Conservation (phyloP, 176 grass and related monocot genomes). For the Raddia guianensis region DNA sequence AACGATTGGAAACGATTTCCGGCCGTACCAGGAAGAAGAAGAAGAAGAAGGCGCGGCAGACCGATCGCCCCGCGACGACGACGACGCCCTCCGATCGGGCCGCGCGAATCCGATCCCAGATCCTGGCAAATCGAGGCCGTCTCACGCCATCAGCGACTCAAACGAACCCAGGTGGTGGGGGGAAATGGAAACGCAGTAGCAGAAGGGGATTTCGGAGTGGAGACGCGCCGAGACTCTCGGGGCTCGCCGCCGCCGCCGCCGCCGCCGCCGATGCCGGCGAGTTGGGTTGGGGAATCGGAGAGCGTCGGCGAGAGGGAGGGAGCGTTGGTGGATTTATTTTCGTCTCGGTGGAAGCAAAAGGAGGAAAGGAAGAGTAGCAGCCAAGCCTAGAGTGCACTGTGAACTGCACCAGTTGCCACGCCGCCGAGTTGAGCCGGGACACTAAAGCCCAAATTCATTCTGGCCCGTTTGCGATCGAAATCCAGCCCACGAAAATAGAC, state of each 20-base stretch:
- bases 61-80: background rate
- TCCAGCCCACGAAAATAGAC: too few species aligned
- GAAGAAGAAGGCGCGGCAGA: background rate
- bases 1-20: background rate
- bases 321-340: constrained; percentile 26
- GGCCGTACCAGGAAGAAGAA: background rate
- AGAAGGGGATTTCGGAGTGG: background rate
- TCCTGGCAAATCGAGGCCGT: constrained; percentile 8
- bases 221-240: background rate
- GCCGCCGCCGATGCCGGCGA: background rate
- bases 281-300: constrained; percentile 33
- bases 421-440: too few species aligned
- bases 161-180: background rate
- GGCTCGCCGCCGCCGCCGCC: background rate
- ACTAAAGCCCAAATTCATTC: too few species aligned
- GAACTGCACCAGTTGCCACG: too few species aligned
- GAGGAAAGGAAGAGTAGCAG: background rate
- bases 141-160: background rate
- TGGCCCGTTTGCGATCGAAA: too few species aligned
- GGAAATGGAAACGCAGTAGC: background rate
- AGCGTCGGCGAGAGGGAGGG: background rate
- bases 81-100: background rate
- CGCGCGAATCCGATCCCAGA: background rate
- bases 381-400: too few species aligned
- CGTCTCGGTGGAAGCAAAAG: background rate